Evolutionary conservation across 2,329 filamentous ascomycete species (phyloP).

Genomic region (Alternaria tenuissima): DNA sequence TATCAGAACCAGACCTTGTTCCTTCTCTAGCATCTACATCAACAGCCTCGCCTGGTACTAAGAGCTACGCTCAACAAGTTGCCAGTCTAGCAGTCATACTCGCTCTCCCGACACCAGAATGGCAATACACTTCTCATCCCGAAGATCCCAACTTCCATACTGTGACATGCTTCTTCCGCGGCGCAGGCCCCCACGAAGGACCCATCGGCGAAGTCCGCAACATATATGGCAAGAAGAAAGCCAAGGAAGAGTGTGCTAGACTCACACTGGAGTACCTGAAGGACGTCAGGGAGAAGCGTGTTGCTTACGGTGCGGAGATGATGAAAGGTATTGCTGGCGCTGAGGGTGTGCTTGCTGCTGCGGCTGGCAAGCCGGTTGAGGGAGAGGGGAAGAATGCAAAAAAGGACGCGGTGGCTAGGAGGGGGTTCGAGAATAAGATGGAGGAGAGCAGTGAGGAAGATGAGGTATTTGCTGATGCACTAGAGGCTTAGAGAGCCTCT

Average conservation of each 20-base stretch:
- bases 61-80: conserved; percentile 25
- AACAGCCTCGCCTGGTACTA: neutral
- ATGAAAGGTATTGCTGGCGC: conserved; percentile 21
- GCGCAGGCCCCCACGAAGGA: conserved; percentile 28
- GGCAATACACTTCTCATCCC: conserved; percentile 15
- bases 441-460: conserved; percentile 1
- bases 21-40: neutral
- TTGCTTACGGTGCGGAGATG: conserved; percentile 24
- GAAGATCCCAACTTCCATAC: conserved; percentile 42
- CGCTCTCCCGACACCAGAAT: conserved; percentile 35
- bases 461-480: conserved; percentile 2
- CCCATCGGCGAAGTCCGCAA: conserved; percentile 54
- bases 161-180: conserved; percentile 48
- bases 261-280: conserved; percentile 51
- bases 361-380: conserved; percentile 1
- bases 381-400: neutral
- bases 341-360: neutral
- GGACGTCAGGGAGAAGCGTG: conserved; percentile 40
- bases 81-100: conserved; percentile 30
- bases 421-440: neutral
- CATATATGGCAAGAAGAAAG: conserved; percentile 59
- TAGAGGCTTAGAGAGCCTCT: neutral
- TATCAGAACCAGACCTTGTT: neutral
- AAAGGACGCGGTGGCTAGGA: neutral
- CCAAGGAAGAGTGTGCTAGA: conserved; percentile 59